A percentile compares a stretch with the other conserved stretches of the same genome.
These are phyloP conservation scores for Aureobasidium leucospermi DNA, from an alignment of 2,329 filamentous ascomycete genomes.

Conservation along the genomic window DNA sequence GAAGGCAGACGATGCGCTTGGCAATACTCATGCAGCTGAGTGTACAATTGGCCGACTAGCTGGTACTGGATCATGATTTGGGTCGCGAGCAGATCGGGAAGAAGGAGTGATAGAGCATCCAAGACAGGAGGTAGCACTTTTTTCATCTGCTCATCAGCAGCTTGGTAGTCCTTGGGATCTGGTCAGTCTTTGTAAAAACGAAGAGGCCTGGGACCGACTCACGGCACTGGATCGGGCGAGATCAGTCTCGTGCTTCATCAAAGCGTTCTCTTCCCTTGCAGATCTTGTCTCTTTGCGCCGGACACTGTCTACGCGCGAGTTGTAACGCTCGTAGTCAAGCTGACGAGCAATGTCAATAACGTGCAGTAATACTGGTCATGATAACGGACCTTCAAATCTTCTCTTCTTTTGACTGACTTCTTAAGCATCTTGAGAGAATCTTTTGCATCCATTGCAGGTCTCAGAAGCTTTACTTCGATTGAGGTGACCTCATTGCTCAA, in stretches of 20 bases:
- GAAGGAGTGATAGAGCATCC: constrained; percentile 61
- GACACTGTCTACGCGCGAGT: constrained; percentile 61
- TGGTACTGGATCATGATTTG: constrained; percentile 73
- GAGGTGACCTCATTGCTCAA: constrained; percentile 62
- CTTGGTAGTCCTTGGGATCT: constrained; percentile 53
- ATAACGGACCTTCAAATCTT: constrained; percentile 43
- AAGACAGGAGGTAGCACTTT: constrained; percentile 65
- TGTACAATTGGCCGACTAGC: constrained; percentile 71
- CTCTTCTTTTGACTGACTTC: constrained; percentile 78
- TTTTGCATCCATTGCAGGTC: constrained; percentile 62
- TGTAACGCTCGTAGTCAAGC: constrained; percentile 73
- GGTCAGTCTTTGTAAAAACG: background rate
- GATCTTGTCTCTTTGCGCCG: constrained; percentile 63
- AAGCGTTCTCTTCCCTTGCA: constrained; percentile 63
- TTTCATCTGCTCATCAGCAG: constrained; percentile 67
- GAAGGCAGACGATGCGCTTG: constrained; percentile 61
- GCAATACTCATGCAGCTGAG: constrained; percentile 65
- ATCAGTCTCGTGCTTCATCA: constrained; percentile 66
- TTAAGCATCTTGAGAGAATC: constrained; percentile 63
- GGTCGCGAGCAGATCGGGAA: constrained; percentile 61
- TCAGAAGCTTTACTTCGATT: constrained; percentile 64
- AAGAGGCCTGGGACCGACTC: constrained; percentile 20
- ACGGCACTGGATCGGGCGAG: constrained; percentile 59
- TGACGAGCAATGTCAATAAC: constrained; percentile 41
- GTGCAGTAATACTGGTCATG: no score